These are phyloP conservation scores for Fraxinus sp. DNA, from an alignment of 305 asterid genomes.

Conservation along the genomic window DNA sequence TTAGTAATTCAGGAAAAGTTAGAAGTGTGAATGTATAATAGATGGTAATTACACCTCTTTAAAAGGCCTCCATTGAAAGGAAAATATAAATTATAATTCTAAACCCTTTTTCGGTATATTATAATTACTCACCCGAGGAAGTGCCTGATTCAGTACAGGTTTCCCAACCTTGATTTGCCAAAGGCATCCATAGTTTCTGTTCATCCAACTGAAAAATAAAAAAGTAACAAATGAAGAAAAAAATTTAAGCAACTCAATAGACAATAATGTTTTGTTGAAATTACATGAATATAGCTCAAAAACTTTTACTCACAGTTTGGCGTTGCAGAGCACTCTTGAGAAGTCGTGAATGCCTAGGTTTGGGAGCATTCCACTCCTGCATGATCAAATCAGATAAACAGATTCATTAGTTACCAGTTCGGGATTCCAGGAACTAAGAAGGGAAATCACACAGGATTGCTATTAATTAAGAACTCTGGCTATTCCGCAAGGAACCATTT, in stretches of 20 bases:
- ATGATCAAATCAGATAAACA: slow-evolving; percentile 13
- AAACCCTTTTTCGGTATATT: slow-evolving; percentile 1
- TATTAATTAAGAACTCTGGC: background rate
- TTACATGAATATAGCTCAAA: background rate
- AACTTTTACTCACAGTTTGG: slow-evolving; percentile 61
- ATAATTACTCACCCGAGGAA: slow-evolving; percentile 45
- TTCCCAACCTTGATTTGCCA: slow-evolving; percentile 67
- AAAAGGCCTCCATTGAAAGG: background rate
- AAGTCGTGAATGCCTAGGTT: slow-evolving; percentile 77
- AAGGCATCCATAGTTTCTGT: slow-evolving; percentile 69
- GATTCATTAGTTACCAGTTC: background rate
- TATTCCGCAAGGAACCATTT: background rate
- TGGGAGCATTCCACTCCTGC: slow-evolving; percentile 68
- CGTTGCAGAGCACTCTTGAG: slow-evolving; percentile 78
- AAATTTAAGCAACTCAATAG: background rate
- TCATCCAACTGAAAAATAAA: slow-evolving; percentile 43
- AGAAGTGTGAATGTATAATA: background rate
- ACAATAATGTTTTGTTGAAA: background rate
- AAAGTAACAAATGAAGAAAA: background rate
- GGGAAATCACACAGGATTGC: background rate
- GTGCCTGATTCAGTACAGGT: slow-evolving; percentile 36
- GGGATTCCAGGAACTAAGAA: background rate
- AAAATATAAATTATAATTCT: background rate
- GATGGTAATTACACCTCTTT: background rate
- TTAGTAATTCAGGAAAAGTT: slow-evolving; percentile 10